Evolutionary conservation across 257 asterid species (phyloP).

Genomic region (Marsdenia floribunda): DNA sequence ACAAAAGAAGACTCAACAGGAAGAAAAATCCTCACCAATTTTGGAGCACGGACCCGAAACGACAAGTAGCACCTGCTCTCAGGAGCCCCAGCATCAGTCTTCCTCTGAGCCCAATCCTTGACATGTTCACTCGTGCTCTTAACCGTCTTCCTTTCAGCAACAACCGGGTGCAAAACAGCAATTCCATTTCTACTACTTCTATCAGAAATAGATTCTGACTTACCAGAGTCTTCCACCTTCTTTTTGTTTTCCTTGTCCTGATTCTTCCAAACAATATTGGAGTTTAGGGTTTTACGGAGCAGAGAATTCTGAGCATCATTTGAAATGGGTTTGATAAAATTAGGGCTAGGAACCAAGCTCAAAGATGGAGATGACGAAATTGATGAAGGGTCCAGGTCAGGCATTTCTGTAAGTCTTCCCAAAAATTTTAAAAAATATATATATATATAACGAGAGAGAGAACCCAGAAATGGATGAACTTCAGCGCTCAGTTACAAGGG

Average conservation of each 20-base stretch:
- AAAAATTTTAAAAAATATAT: too few relatives aligned
- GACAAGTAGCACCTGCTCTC: constrained; percentile 41
- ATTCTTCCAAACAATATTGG: not conserved
- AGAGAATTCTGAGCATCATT: not conserved
- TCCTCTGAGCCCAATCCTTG: constrained; percentile 44
- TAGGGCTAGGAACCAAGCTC: not conserved
- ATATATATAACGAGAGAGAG: too few relatives aligned
- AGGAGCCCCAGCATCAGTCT: constrained; percentile 40
- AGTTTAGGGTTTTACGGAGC: not conserved
- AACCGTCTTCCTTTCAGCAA: constrained; percentile 6
- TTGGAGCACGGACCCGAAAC: constrained; percentile 57
- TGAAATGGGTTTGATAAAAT: constrained; percentile 12
- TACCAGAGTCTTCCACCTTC: not conserved
- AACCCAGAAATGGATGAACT: not conserved
- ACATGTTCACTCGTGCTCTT: constrained; percentile 32
- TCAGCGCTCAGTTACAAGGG: not conserved
- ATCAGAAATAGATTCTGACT: not conserved
- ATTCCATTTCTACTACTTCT: not conserved
- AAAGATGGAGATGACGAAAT: constrained; percentile 12
- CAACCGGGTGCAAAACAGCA: constrained; percentile 2
- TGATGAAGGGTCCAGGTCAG: constrained; percentile 10
- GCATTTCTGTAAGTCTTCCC: constrained; percentile 3
- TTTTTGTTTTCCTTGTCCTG: constrained; percentile 6
- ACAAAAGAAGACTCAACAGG: too few relatives aligned
- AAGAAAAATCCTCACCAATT: constrained; percentile 30